Conservation (phyloP, 2,329 filamentous ascomycete genomes). For the Harringtonia lauricola region DNA sequence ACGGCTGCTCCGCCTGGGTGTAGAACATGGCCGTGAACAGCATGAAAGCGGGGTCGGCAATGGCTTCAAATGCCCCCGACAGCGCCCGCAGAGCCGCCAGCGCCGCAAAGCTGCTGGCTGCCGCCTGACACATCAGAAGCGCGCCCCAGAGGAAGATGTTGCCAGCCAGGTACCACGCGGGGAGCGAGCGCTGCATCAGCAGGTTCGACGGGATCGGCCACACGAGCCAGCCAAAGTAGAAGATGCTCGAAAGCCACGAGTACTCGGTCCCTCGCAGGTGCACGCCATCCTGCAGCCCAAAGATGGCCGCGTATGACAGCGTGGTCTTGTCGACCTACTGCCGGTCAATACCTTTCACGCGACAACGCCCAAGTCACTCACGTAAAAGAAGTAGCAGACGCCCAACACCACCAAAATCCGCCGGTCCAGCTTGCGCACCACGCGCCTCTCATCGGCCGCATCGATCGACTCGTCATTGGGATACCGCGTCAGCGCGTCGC, state of each 20-base stretch:
- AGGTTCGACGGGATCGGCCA: conserved; percentile 19
- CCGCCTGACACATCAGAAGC: conserved; percentile 37
- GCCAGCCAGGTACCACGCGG: conserved; percentile 25
- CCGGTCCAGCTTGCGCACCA: conserved; percentile 25
- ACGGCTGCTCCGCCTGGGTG: conserved; percentile 49
- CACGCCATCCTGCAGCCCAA: conserved; percentile 49
- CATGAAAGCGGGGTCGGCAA: conserved; percentile 40
- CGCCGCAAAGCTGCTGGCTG: conserved; percentile 42
- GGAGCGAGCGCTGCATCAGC: conserved; percentile 20
- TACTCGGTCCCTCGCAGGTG: conserved; percentile 46
- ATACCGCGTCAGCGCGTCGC: conserved; percentile 23
- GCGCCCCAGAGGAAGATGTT: conserved; percentile 46
- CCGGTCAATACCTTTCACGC: neutral
- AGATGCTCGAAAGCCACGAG: conserved; percentile 41
- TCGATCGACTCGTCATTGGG: conserved; percentile 26
- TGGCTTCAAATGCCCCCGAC: conserved; percentile 54
- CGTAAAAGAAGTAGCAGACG: conserved; percentile 29
- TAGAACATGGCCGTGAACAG: conserved; percentile 57
- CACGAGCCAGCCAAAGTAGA: conserved; percentile 36
- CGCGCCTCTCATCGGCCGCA: conserved; percentile 18
- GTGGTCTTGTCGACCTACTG: conserved; percentile 34
- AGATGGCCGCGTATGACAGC: conserved; percentile 52
- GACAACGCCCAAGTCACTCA: conserved; percentile 13
- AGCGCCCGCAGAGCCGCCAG: conserved; percentile 45
- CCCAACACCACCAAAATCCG: conserved; percentile 25